Conservation (phyloP, 306 rosid species). For the Castanopsis chinensis region DNA sequence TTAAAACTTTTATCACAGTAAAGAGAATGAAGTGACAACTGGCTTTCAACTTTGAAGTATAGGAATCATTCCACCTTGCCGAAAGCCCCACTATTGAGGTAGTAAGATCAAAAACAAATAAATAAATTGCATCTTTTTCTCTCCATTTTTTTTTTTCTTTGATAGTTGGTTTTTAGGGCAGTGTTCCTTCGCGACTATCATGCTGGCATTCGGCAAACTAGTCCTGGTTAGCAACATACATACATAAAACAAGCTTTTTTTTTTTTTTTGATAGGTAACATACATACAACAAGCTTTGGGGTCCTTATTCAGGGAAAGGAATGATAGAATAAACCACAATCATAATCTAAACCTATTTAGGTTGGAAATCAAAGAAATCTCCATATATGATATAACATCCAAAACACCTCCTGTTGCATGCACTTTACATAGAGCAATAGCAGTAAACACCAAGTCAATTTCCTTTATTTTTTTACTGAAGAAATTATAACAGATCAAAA, state of each 20-base stretch:
- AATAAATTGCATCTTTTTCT: not conserved
- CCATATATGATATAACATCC: not conserved
- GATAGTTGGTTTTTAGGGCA: not conserved
- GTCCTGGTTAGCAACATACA: too few species aligned
- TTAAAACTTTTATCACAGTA: not conserved
- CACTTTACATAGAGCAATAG: conserved; percentile 3
- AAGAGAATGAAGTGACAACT: not conserved
- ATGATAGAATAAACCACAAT: not conserved
- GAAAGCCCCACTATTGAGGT: too few species aligned
- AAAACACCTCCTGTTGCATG: not conserved
- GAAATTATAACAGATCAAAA: not conserved
- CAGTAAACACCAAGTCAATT: not conserved
- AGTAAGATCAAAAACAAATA: not conserved
- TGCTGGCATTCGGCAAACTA: too few species aligned
- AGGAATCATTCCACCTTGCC: not conserved
- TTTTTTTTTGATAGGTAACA: too few species aligned
- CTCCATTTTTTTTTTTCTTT: not conserved
- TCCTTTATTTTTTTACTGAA: not conserved
- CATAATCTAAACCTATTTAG: not conserved
- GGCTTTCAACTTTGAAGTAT: not conserved
- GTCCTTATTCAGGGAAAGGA: too few species aligned
- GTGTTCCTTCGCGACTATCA: too few species aligned
- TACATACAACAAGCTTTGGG: too few species aligned
- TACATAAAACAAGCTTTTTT: too few species aligned
- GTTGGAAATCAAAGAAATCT: not conserved